phyloP scores from a whole-genome alignment of 139 green algal species.

The Deuterostichococcus epilithicus region DNA sequence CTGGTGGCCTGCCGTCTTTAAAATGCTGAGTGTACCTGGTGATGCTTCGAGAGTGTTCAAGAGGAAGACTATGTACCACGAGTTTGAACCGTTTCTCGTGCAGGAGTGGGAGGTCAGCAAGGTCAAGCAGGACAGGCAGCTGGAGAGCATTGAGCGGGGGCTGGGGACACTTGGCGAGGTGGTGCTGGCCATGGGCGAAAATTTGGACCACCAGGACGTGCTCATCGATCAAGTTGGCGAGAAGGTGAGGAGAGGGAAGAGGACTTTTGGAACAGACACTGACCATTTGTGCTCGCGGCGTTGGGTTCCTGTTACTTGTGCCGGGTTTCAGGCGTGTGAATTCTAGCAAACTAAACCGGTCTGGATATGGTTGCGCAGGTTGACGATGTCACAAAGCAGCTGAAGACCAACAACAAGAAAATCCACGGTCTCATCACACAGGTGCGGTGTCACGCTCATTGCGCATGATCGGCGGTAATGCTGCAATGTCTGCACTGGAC shows the following conservation, averaged over 20 bases:
- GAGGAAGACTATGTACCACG: background rate
- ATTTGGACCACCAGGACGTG: slow-evolving; percentile 73
- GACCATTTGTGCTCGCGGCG: too few relatives aligned
- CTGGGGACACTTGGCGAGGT: slow-evolving; percentile 70
- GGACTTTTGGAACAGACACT: too few relatives aligned
- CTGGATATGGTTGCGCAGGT: slow-evolving; percentile 38
- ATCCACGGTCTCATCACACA: slow-evolving; percentile 70
- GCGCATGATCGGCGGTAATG: background rate
- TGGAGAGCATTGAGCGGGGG: slow-evolving; percentile 71
- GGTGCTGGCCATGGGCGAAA: slow-evolving; percentile 65
- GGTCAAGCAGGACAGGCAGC: slow-evolving; percentile 61
- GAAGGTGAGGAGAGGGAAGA: slow-evolving; percentile 24
- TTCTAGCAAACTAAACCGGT: background rate
- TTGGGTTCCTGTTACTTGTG: too few relatives aligned
- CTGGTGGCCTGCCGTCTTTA: background rate
- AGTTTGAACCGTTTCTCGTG: too few relatives aligned
- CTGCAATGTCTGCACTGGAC: background rate
- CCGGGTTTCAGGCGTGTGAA: too few relatives aligned
- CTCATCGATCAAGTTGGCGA: slow-evolving; percentile 76
- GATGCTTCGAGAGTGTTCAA: background rate
- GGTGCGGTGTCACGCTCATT: slow-evolving; percentile 21
- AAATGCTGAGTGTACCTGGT: background rate
- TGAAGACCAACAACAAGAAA: slow-evolving; percentile 81
- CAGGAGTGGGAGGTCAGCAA: slow-evolving; percentile 65
- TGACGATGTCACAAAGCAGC: slow-evolving; percentile 61